A percentile compares a stretch with the other conserved stretches of the same genome.
Conservation (phyloP, 192 early-diverging fungal species). For the Backusella australiensis region DNA sequence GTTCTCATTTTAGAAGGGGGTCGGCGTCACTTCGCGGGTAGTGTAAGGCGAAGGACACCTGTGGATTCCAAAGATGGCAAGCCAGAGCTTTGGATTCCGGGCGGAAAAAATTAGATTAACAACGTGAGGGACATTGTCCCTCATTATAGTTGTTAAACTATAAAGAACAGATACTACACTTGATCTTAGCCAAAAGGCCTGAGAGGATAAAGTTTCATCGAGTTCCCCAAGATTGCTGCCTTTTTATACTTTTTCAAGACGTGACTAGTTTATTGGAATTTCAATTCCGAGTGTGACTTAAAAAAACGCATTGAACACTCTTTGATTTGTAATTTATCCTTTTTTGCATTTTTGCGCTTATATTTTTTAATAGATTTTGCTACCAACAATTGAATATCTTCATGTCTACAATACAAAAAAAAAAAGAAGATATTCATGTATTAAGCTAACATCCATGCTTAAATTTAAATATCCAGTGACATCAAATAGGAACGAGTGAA, state of each 20-base stretch:
- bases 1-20: constrained; percentile 11
- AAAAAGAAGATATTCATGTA: no score
- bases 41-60: constrained; percentile 67
- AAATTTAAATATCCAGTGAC: no score
- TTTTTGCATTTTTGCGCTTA: no score
- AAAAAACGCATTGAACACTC: no score
- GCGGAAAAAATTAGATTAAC: constrained; percentile 61
- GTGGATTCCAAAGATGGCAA: constrained; percentile 43
- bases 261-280: background rate
- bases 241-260: constrained; percentile 33
- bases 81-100: constrained; percentile 43
- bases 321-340: no score
- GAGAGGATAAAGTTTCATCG: constrained; percentile 58
- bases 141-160: no score
- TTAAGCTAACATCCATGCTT: no score
- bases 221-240: constrained; percentile 6
- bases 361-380: no score
- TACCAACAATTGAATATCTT: no score
- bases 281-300: no score
- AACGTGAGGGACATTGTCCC: constrained; percentile 33
- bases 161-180: constrained; percentile 64
- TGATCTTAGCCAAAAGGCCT: constrained; percentile 84
- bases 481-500: no score
- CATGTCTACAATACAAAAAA: no score
- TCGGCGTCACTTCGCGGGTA: constrained; percentile 57